Percentiles rank a stretch among this genome's conserved stretches.
These are phyloP conservation scores for Botrytis squamosa DNA, from an alignment of 2,329 filamentous ascomycete species.

Conservation along the genomic window DNA sequence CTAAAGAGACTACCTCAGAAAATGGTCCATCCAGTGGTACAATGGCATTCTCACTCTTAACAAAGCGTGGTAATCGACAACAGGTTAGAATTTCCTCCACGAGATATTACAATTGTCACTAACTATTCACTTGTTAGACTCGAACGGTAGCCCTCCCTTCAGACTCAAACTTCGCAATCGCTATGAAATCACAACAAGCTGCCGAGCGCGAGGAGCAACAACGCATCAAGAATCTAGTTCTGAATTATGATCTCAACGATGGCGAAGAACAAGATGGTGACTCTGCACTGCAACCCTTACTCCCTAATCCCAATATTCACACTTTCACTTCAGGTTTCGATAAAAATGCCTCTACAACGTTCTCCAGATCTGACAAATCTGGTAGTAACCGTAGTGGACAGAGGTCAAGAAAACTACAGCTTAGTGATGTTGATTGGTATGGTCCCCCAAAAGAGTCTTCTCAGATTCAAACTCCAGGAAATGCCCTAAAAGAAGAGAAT, in stretches of 20 bases:
- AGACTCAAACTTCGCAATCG: constrained; percentile 91
- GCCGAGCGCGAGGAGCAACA: constrained; percentile 95
- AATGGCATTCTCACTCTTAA: constrained; percentile 97
- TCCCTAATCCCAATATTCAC: constrained; percentile 53
- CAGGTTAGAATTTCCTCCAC: constrained; percentile 57
- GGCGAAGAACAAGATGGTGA: constrained; percentile 78
- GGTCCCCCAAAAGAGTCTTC: constrained; percentile 36
- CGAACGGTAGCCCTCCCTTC: constrained; percentile 86
- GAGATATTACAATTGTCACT: constrained; percentile 17
- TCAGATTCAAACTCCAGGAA: constrained; percentile 26
- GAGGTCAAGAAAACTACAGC: constrained; percentile 83
- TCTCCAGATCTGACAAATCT: constrained; percentile 40
- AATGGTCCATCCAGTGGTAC: constrained; percentile 50
- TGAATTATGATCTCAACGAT: constrained; percentile 93
- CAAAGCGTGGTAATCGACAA: constrained; percentile 92
- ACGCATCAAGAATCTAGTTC: constrained; percentile 94
- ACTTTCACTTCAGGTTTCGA: constrained; percentile 55
- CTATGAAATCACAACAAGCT: constrained; percentile 93
- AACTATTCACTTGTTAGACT: constrained; percentile 54
- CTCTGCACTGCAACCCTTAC: constrained; percentile 45
- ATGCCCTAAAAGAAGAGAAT: constrained; percentile 7
- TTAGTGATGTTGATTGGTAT: constrained; percentile 98
- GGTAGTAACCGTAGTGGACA: constrained; percentile 60
- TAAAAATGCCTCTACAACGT: constrained; percentile 45
- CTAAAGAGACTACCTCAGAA: constrained; percentile 43